phyloP scores from a whole-genome alignment of 208 protist species.

The Wallacemonas sp. region DNA sequence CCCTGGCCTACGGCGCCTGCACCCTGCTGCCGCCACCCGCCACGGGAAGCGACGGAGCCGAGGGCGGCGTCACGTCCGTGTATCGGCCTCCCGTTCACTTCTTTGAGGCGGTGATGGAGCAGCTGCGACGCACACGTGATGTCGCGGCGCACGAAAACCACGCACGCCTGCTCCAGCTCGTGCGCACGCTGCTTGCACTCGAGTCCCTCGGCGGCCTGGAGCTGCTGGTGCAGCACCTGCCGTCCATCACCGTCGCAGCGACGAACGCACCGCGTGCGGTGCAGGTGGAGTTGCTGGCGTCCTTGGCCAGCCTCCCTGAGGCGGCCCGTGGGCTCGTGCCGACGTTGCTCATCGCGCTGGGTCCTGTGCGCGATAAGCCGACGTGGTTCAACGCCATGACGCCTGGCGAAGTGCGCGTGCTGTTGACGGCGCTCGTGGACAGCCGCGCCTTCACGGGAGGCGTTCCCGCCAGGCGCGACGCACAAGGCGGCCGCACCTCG shows the following conservation, averaged over 20 bases:
- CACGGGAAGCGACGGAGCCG: slow-evolving; percentile 7
- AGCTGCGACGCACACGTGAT: slow-evolving; percentile 54
- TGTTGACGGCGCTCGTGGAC: slow-evolving; percentile 52
- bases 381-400: slow-evolving; percentile 50
- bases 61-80: slow-evolving; percentile 38
- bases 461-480: background rate
- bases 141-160: slow-evolving; percentile 45
- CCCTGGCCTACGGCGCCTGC: slow-evolving; percentile 9
- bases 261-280: slow-evolving; percentile 50
- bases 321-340: slow-evolving; percentile 49
- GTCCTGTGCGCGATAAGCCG: slow-evolving; percentile 25
- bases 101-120: slow-evolving; percentile 40
- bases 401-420: slow-evolving; percentile 40
- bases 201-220: slow-evolving; percentile 51
- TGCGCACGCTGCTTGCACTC: slow-evolving; percentile 56
- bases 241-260: slow-evolving; percentile 55
- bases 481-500: no score
- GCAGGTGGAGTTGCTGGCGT: slow-evolving; percentile 59
- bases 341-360: slow-evolving; percentile 52
- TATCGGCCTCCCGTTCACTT: slow-evolving; percentile 46
- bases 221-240: slow-evolving; percentile 65
- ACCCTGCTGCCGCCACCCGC: slow-evolving; percentile 6
- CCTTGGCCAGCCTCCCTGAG: slow-evolving; percentile 49
- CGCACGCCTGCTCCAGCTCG: slow-evolving; percentile 35
- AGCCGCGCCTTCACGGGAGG: slow-evolving; percentile 26